Conservation (phyloP, 2,329 filamentous ascomycete species). For the Phaeoacremonium minimum region DNA sequence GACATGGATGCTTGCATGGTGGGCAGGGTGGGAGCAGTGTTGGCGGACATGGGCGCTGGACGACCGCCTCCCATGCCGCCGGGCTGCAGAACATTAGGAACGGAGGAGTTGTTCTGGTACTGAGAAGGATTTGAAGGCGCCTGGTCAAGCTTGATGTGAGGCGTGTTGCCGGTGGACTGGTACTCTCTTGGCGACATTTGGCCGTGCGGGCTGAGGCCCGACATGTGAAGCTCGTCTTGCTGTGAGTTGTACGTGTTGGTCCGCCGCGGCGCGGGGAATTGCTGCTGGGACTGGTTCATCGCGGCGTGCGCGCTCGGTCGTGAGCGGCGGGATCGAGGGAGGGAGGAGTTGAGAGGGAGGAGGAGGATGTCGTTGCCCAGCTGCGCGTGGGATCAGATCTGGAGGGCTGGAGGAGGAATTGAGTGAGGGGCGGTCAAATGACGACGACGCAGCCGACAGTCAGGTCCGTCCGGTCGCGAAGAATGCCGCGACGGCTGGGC, state of each 20-base stretch:
- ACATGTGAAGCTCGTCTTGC: conserved; percentile 53
- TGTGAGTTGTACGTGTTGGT: conserved; percentile 31
- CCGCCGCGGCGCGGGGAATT: conserved; percentile 28
- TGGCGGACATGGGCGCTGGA: conserved; percentile 29
- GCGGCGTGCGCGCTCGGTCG: conserved; percentile 7
- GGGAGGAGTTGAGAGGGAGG: no score
- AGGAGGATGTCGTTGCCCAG: no score
- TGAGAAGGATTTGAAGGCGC: conserved; percentile 31
- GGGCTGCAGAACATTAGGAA: conserved; percentile 57
- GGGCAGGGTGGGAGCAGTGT: conserved; percentile 40
- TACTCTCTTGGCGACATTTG: conserved; percentile 45
- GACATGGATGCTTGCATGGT: conserved; percentile 39
- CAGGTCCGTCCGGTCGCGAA: no score
- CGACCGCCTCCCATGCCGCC: conserved; percentile 38
- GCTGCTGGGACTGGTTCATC: conserved; percentile 32
- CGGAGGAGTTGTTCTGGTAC: conserved; percentile 34
- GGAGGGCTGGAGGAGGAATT: no score
- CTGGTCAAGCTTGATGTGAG: conserved; percentile 49
- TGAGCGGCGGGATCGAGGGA: no score
- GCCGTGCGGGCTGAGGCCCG: conserved; percentile 36
- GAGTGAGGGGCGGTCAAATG: no score
- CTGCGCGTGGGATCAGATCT: no score
- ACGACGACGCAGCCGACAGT: no score
- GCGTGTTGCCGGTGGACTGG: conserved; percentile 26
- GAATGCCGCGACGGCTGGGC: no score